phyloP scores from a whole-genome alignment of 176 grass and related monocot species.

The Eleusine coracana region DNA sequence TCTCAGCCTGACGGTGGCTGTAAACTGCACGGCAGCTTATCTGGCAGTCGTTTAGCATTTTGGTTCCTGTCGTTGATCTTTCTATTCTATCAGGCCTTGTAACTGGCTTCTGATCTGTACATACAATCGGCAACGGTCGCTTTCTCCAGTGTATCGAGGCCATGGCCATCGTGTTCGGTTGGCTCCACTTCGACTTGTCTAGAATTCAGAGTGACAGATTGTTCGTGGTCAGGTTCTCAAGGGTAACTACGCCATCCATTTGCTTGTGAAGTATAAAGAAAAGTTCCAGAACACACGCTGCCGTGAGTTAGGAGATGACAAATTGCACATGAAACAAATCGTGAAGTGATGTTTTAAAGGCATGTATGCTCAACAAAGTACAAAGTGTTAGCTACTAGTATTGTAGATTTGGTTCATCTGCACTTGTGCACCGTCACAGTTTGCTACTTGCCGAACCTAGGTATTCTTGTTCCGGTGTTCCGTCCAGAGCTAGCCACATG shows the following conservation, averaged over 20 bases:
- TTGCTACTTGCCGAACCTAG: neutral
- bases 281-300: neutral
- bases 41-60: neutral
- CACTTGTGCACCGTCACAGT: neutral
- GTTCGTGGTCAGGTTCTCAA: neutral
- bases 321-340: neutral
- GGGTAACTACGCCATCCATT: too few relatives aligned
- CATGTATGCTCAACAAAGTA: neutral
- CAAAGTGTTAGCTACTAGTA: neutral
- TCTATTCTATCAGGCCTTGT: neutral
- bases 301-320: neutral
- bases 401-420: neutral
- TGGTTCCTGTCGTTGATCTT: neutral
- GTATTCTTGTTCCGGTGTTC: neutral
- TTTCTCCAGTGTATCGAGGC: neutral
- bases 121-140: neutral
- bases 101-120: neutral
- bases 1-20: neutral
- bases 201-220: neutral
- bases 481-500: constrained; percentile 11
- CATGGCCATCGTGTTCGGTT: neutral
- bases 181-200: neutral
- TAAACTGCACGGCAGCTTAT: neutral
- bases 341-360: neutral
- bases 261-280: too few relatives aligned